phyloP scores from a whole-genome alignment of 169 alveolate species.

The Eimeria zaria region DNA sequence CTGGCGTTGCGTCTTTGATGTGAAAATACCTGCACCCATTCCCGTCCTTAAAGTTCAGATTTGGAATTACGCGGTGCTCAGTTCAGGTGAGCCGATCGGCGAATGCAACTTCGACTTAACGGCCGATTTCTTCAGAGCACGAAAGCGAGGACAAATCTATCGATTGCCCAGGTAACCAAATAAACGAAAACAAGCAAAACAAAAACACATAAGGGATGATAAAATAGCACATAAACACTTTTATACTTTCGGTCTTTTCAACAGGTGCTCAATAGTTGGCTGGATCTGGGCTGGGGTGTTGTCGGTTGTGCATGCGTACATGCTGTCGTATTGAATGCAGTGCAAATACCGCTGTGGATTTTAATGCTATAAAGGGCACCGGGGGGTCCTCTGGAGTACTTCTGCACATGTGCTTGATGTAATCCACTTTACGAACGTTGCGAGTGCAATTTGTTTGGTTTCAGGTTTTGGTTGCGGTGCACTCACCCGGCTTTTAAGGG shows the following conservation, averaged over 20 bases:
- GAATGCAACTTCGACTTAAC: constrained; percentile 92
- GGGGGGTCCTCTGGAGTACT: too few species aligned
- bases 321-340: background rate
- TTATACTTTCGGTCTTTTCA: too few species aligned
- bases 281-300: too few species aligned
- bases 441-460: too few species aligned
- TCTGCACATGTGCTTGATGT: too few species aligned
- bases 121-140: constrained; percentile 91
- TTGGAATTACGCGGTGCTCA: constrained; percentile 89
- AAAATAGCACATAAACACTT: background rate
- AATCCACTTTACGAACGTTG: too few species aligned
- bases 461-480: constrained; percentile 90
- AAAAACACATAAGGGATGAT: background rate
- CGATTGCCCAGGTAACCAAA: constrained; percentile 88
- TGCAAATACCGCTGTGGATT: background rate
- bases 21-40: constrained; percentile 93
- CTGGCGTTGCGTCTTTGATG: constrained; percentile 94
- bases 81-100: constrained; percentile 92
- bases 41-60: constrained; percentile 93
- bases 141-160: constrained; percentile 89
- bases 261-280: too few species aligned
- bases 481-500: constrained; percentile 91
- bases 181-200: background rate
- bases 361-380: background rate
- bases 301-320: background rate